Percentiles rank a stretch among this genome's conserved stretches.
phyloP scores from a whole-genome alignment of 306 rosid species.

The Cicer chorassanicum region DNA sequence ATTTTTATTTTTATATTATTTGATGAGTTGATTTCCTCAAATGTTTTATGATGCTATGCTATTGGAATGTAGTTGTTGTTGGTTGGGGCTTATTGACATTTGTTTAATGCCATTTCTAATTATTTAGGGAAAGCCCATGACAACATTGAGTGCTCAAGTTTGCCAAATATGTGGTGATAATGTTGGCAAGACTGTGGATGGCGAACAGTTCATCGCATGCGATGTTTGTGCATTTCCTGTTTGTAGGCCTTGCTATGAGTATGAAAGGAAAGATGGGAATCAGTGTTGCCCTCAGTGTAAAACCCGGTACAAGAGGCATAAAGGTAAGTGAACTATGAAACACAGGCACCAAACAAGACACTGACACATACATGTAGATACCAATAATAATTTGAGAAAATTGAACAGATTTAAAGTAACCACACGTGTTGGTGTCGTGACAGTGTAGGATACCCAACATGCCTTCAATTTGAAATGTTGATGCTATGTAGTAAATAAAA shows the following conservation, averaged over 20 bases:
- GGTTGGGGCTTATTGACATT: conserved; percentile 18
- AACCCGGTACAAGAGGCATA: conserved; percentile 88
- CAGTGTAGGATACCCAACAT: too few species aligned
- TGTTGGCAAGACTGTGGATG: conserved; percentile 80
- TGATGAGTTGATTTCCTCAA: conserved; percentile 35
- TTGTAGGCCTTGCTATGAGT: conserved; percentile 95
- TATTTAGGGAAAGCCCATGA: conserved; percentile 65
- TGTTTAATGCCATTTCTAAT: neutral
- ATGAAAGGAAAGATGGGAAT: conserved; percentile 95
- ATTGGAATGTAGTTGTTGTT: conserved; percentile 15
- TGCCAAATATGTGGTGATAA: conserved; percentile 90
- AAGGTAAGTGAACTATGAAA: conserved; percentile 54
- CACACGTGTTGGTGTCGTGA: too few species aligned
- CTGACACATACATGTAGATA: too few species aligned
- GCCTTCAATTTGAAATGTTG: too few species aligned
- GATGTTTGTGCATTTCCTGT: conserved; percentile 84
- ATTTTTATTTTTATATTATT: neutral
- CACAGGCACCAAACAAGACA: too few species aligned
- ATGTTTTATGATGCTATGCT: conserved; percentile 20
- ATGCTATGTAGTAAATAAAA: too few species aligned
- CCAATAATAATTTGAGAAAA: too few species aligned
- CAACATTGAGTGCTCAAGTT: conserved; percentile 61
- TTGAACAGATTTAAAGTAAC: too few species aligned
- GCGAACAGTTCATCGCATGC: conserved; percentile 82
- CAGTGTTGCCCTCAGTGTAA: conserved; percentile 96